These are phyloP conservation scores for Candida chilensis DNA, from an alignment of 805 yeast species.

Conservation along the genomic window DNA sequence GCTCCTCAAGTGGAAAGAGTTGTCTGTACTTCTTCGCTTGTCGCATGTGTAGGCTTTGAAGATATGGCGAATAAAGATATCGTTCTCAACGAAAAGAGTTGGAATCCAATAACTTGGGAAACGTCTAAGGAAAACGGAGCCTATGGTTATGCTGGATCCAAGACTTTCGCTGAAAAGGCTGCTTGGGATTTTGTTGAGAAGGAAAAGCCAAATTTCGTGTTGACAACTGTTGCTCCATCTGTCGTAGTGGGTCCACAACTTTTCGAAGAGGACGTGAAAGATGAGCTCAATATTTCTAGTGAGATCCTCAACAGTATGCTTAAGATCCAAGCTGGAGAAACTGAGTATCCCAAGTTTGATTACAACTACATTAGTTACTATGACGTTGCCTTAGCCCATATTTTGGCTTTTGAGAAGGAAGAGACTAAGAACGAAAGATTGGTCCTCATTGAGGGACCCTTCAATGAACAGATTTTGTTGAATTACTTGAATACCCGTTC, in stretches of 20 bases:
- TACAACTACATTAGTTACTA: constrained; percentile 41
- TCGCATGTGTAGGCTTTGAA: no score
- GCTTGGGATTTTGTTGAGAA: constrained; percentile 42
- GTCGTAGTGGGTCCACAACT: constrained; percentile 23
- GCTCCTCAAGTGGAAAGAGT: constrained; percentile 10
- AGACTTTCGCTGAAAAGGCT: constrained; percentile 46
- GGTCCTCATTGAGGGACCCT: constrained; percentile 9
- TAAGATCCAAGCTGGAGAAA: constrained; percentile 16
- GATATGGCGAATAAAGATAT: no score
- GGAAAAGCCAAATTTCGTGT: constrained; percentile 13
- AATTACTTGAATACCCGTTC: no score
- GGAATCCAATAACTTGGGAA: constrained; percentile 28
- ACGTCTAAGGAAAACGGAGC: constrained; percentile 11
- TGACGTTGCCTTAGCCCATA: constrained; percentile 54
- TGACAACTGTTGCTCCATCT: constrained; percentile 14
- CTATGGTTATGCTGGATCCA: constrained; percentile 33
- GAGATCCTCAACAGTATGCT: constrained; percentile 15
- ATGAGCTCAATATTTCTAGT: no score
- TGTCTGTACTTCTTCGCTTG: constrained; percentile 16
- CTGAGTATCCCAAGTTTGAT: constrained; percentile 7
- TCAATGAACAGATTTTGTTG: no score
- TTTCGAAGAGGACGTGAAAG: constrained; percentile 14
- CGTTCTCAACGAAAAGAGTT: constrained; percentile 17
- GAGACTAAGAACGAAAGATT: constrained; percentile 25
- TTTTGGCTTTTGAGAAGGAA: constrained; percentile 34